Percentiles rank a stretch among this genome's conserved stretches.
Evolutionary conservation across 768 basidiomycete genomes (phyloP).

Genomic region (Dentipellis sp.): DNA sequence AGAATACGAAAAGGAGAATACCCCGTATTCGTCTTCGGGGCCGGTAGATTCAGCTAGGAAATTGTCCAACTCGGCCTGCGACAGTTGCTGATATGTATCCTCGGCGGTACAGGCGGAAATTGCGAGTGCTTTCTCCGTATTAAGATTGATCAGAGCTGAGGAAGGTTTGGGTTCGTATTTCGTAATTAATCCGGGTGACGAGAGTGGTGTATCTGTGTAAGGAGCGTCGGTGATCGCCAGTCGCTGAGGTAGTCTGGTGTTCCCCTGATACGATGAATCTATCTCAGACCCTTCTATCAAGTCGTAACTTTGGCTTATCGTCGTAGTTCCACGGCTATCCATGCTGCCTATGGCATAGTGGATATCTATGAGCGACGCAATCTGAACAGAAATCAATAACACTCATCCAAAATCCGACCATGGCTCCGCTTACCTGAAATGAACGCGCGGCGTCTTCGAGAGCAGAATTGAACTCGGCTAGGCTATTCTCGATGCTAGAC

Average conservation of each 20-base stretch:
- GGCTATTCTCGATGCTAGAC: constrained; percentile 7
- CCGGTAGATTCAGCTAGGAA: constrained; percentile 6
- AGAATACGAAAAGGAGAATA: neutral
- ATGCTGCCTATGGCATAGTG: constrained; percentile 13
- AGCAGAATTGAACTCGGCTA: constrained; percentile 7
- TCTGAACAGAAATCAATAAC: neutral
- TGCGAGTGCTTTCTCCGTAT: too few species aligned
- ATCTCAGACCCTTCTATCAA: too few species aligned
- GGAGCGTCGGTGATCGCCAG: neutral
- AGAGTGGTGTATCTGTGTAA: neutral
- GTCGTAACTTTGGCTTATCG: neutral
- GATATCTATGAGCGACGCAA: constrained; percentile 16
- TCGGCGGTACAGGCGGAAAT: too few species aligned
- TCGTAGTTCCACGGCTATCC: neutral
- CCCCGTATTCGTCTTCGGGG: constrained; percentile 11
- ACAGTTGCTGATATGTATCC: too few species aligned
- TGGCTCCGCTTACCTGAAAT: constrained; percentile 10
- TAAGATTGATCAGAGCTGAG: neutral
- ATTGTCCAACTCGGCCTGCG: constrained; percentile 8
- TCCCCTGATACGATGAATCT: neutral
- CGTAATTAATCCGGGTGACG: neutral
- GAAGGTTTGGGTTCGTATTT: neutral
- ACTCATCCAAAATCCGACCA: neutral
- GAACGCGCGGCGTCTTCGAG: constrained; percentile 12
- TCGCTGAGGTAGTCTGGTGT: neutral